Base-by-base conservation (phyloP, 257 asterid genomes). In the Solanum commersonii region DNA sequence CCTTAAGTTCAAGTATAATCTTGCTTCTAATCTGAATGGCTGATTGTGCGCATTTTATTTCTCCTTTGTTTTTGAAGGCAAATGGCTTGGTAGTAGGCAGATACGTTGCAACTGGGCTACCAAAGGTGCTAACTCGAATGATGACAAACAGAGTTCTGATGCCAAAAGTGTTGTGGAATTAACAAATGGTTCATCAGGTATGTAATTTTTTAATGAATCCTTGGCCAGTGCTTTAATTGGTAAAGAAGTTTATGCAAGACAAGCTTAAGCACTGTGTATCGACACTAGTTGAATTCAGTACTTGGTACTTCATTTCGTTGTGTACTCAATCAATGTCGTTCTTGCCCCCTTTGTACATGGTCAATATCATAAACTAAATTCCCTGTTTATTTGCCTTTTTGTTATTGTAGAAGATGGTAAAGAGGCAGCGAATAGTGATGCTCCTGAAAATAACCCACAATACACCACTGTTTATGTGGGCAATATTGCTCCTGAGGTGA, bases 61-160 rank as follows among this genome's bases (percentile, higher is more conserved):
- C 46, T 68, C 22, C 67, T 84, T 22, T 56, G 12, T 65, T 79
- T 82, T 72, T 85, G 82, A 92, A 96, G 98, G 98, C 84, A 95
- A 96, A 90, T 96, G 98, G 98, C 98, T 96, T 87, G 98, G 98
- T 42, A 96, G 95, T 91, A 94, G 98, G 91, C 98, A 95, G 92
- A 96, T 96, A 82, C 98, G 99, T 63, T 96, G 99, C 88, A 96
- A 96, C 90, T 96, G 99, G 98, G 99, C 98, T 70, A 84, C 98
- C 16, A 96, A 96, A 90, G 98, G 98, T 89, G 98, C 96, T 81
- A 94, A 91, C 81, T 68, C 91, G 87, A 92, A 92, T 86, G 99
- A 96, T 70, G 98, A 96, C 86, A 91, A 94, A 88, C 98, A 90
- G 92, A 94, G 79, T 86, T 92, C 95, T 76, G 99, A 96, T 88